phyloP scores from a whole-genome alignment of 2,329 filamentous ascomycete species.

The Coniochaeta sp. region DNA sequence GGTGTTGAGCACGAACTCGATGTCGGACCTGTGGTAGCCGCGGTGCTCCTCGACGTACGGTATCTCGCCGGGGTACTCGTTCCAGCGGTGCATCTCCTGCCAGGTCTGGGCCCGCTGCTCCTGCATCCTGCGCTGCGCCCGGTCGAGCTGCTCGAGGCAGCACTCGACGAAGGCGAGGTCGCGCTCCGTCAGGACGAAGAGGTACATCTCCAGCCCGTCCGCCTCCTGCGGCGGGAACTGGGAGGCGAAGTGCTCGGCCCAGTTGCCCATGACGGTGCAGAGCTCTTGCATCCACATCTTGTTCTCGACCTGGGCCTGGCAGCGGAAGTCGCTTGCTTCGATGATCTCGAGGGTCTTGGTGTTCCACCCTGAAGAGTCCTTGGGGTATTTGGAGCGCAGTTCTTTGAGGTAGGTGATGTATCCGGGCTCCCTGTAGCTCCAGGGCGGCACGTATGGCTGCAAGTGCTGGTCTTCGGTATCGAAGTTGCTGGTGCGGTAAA shows the following conservation, averaged over 20 bases:
- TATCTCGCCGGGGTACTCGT: neutral
- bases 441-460: neutral
- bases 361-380: neutral
- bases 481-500: neutral
- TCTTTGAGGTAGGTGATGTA: slow-evolving; percentile 1
- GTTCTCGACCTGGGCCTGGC: neutral
- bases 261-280: neutral
- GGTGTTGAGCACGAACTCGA: neutral
- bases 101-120: neutral
- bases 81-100: neutral
- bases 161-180: neutral
- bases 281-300: neutral
- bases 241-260: neutral
- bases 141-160: neutral
- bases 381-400: neutral
- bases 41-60: neutral
- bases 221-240: neutral
- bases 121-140: neutral
- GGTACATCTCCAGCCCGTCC: neutral
- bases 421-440: neutral
- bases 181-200: neutral
- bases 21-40: neutral
- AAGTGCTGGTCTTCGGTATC: neutral
- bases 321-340: slow-evolving; percentile 1
- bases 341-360: neutral